A percentile compares a stretch with the other conserved stretches of the same genome.
phyloP scores from a whole-genome alignment of 2,329 filamentous ascomycete species.

The Nemania serpens region DNA sequence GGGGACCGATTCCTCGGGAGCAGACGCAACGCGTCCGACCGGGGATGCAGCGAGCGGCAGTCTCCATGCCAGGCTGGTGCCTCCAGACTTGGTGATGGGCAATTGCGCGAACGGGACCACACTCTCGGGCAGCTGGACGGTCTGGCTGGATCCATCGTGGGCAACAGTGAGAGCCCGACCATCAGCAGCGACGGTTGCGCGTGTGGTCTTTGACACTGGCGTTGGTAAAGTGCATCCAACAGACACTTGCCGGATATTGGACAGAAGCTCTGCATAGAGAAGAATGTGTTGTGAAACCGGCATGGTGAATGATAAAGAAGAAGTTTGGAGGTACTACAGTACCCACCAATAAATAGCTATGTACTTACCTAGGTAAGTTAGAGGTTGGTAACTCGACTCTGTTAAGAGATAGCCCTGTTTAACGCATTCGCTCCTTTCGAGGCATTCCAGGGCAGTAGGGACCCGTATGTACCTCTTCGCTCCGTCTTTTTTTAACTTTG shows the following conservation, averaged over 20 bases:
- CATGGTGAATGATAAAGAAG: slow-evolving; percentile 32
- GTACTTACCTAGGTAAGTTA: not conserved
- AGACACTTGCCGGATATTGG: slow-evolving; percentile 68
- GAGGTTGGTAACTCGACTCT: not conserved
- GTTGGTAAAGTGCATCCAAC: slow-evolving; percentile 58
- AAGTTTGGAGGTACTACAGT: not conserved
- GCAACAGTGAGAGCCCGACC: slow-evolving; percentile 52
- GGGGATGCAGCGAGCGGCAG: slow-evolving; percentile 47
- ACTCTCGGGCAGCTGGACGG: slow-evolving; percentile 48
- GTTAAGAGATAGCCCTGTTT: not conserved
- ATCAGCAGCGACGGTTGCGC: slow-evolving; percentile 50
- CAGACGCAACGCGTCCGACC: slow-evolving; percentile 3
- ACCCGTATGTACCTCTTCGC: too few relatives aligned
- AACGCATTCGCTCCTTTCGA: too few relatives aligned
- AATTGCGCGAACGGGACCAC: slow-evolving; percentile 45
- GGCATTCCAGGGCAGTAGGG: too few relatives aligned
- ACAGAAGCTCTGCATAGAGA: slow-evolving; percentile 68
- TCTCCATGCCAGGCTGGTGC: slow-evolving; percentile 56
- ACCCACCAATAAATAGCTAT: not conserved
- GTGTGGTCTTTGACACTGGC: slow-evolving; percentile 49
- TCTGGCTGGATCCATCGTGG: slow-evolving; percentile 50
- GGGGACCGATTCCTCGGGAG: slow-evolving; percentile 49
- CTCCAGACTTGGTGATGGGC: slow-evolving; percentile 43
- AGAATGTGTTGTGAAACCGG: slow-evolving; percentile 32
- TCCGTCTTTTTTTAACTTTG: too few relatives aligned